Evolutionary conservation across 805 yeast genomes (phyloP).

Genomic region (Maudiozyma serrabonitensis): DNA sequence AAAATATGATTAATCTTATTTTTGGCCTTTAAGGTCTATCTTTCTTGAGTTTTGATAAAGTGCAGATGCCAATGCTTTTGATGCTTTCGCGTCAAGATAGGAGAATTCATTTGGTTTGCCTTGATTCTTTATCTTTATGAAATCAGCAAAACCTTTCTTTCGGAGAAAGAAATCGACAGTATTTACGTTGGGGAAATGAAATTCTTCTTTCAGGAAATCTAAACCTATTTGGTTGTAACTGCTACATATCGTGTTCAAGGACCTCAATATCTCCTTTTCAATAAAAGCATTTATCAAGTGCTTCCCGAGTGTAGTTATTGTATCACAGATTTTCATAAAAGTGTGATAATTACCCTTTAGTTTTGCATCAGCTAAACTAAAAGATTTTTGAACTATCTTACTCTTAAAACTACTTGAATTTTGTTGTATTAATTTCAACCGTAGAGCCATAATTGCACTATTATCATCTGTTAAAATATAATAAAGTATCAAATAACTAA

Average conservation of each 20-base stretch:
- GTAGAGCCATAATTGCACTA: constrained; percentile 19
- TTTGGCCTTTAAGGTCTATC: constrained; percentile 87
- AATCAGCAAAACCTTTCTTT: constrained; percentile 31
- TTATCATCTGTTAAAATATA: constrained; percentile 62
- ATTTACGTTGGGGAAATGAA: constrained; percentile 32
- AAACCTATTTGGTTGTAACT: constrained; percentile 43
- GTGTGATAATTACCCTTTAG: constrained; percentile 41
- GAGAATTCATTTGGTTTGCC: constrained; percentile 23
- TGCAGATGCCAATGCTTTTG: constrained; percentile 30
- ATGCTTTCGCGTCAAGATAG: constrained; percentile 28
- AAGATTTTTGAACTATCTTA: constrained; percentile 19
- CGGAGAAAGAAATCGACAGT: constrained; percentile 37
- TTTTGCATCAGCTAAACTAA: constrained; percentile 26
- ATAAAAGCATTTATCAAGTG: constrained; percentile 45
- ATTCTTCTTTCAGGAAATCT: constrained; percentile 31
- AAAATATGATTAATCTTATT: constrained; percentile 1
- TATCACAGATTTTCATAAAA: constrained; percentile 37
- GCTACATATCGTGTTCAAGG: constrained; percentile 46
- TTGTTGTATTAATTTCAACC: constrained; percentile 14
- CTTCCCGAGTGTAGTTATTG: constrained; percentile 35
- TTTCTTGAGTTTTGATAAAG: constrained; percentile 36
- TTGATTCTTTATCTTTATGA: constrained; percentile 23
- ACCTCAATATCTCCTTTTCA: constrained; percentile 46
- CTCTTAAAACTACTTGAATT: constrained; percentile 10
- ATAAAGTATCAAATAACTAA: constrained; percentile 65